A percentile compares a stretch with the other conserved stretches of the same genome.
Conservation (phyloP, 495 filamentous ascomycete species). For the Elaphomyces granulatus region DNA sequence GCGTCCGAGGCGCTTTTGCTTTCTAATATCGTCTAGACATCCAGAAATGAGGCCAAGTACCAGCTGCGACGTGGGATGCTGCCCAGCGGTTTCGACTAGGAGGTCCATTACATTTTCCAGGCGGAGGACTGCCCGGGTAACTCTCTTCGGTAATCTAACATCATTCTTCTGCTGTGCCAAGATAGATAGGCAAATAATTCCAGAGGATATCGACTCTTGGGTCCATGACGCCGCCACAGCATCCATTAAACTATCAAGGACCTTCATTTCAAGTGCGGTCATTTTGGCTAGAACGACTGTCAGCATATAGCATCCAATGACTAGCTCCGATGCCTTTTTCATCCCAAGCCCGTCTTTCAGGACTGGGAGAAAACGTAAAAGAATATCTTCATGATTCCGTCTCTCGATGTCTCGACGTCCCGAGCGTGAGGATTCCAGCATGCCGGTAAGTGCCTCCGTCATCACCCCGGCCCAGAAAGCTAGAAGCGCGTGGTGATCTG, state of each 20-base stretch:
- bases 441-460: slow-evolving; percentile 65
- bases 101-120: slow-evolving; percentile 41
- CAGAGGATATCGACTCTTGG: slow-evolving; percentile 49
- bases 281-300: slow-evolving; percentile 73
- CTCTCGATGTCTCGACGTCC: slow-evolving; percentile 52
- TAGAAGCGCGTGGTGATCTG: slow-evolving; percentile 59
- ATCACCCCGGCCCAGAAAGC: slow-evolving; percentile 79
- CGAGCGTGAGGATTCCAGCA: slow-evolving; percentile 60
- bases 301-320: slow-evolving; percentile 82
- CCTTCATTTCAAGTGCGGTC: slow-evolving; percentile 54
- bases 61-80: slow-evolving; percentile 57
- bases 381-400: slow-evolving; percentile 62
- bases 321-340: slow-evolving; percentile 56
- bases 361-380: slow-evolving; percentile 58
- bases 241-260: slow-evolving; percentile 71
- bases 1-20: slow-evolving; percentile 38
- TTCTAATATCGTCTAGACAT: slow-evolving; percentile 47
- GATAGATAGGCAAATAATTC: slow-evolving; percentile 67
- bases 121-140: slow-evolving; percentile 54
- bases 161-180: slow-evolving; percentile 60
- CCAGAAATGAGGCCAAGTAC: slow-evolving; percentile 57
- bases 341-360: slow-evolving; percentile 62
- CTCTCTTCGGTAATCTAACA: slow-evolving; percentile 41
- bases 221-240: slow-evolving; percentile 65
- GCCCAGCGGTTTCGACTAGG: slow-evolving; percentile 44